These are phyloP conservation scores for Leishmania braziliensis DNA, from an alignment of 208 protist genomes.

Conservation along the genomic window DNA sequence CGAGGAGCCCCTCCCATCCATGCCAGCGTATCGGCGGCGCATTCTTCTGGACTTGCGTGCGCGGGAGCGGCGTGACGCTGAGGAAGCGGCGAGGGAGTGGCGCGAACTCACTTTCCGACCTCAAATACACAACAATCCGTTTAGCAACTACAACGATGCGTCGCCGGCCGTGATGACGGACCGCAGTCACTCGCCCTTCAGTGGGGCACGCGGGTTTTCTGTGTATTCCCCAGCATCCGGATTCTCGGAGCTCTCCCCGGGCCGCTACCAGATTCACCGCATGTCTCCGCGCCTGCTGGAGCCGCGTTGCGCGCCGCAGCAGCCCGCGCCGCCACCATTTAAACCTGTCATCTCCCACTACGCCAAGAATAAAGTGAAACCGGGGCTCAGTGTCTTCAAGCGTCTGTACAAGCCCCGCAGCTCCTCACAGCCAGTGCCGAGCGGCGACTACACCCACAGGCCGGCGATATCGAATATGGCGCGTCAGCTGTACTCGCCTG, in stretches of 20 bases:
- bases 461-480: slow-evolving; percentile 28
- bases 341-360: slow-evolving; percentile 28
- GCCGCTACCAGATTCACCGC: slow-evolving; percentile 18
- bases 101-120: slow-evolving; percentile 62
- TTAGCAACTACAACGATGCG: slow-evolving; percentile 2
- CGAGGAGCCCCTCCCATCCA: slow-evolving; percentile 26
- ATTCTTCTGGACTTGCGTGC: slow-evolving; percentile 69
- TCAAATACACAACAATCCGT: slow-evolving; percentile 28
- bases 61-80: slow-evolving; percentile 50
- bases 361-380: slow-evolving; percentile 22
- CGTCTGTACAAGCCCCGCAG: slow-evolving; percentile 30
- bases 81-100: slow-evolving; percentile 49
- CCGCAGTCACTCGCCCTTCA: slow-evolving; percentile 24
- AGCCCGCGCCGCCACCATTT: slow-evolving; percentile 23
- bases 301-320: slow-evolving; percentile 12
- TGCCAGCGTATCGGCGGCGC: slow-evolving; percentile 68
- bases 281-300: slow-evolving; percentile 25
- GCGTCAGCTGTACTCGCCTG: slow-evolving; percentile 19
- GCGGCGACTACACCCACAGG: slow-evolving; percentile 14
- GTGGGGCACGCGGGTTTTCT: slow-evolving; percentile 7
- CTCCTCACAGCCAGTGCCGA: slow-evolving; percentile 8
- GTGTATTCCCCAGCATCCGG: slow-evolving; percentile 12
- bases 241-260: slow-evolving; percentile 18
- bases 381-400: slow-evolving; percentile 30
- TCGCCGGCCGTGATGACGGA: not conserved